A percentile compares a stretch with the other conserved stretches of the same genome.
phyloP scores from a whole-genome alignment of 2,329 filamentous ascomycete species.

The Camptophora hylomeconis region DNA sequence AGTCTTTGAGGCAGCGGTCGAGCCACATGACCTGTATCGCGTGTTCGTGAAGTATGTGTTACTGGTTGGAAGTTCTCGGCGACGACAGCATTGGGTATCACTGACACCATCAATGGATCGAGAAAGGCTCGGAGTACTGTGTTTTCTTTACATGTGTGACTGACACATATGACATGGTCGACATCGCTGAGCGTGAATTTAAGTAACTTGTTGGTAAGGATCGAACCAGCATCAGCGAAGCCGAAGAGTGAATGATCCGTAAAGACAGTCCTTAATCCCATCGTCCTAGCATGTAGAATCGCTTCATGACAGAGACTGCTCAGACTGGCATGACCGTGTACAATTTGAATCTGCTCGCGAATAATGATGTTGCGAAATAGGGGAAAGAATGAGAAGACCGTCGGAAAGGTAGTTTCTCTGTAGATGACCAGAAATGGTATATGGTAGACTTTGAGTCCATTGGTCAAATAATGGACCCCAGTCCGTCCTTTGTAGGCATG shows the following conservation, averaged over 20 bases:
- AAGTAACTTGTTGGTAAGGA: slow-evolving; percentile 89
- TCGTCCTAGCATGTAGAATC: slow-evolving; percentile 85
- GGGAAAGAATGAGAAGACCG: slow-evolving; percentile 96
- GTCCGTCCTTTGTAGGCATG: slow-evolving; percentile 86
- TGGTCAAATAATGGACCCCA: slow-evolving; percentile 88
- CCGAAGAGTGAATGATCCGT: slow-evolving; percentile 96
- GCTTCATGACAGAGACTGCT: slow-evolving; percentile 91
- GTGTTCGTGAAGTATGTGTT: slow-evolving; percentile 34
- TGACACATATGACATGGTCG: slow-evolving; percentile 96
- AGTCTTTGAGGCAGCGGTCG: slow-evolving; percentile 51
- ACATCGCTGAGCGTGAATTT: slow-evolving; percentile 96
- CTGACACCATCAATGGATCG: slow-evolving; percentile 92
- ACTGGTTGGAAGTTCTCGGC: slow-evolving; percentile 86
- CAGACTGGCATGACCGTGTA: slow-evolving; percentile 91
- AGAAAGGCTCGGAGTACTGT: slow-evolving; percentile 88
- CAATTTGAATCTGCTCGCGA: slow-evolving; percentile 87
- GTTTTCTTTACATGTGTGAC: slow-evolving; percentile 98
- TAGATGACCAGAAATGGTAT: slow-evolving; percentile 94
- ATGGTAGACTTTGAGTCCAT: slow-evolving; percentile 96
- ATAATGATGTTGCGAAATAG: slow-evolving; percentile 95
- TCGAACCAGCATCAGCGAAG: slow-evolving; percentile 90
- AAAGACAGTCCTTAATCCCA: slow-evolving; percentile 91
- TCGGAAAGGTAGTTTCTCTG: slow-evolving; percentile 83
- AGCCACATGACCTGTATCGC: slow-evolving; percentile 21
- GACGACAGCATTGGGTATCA: slow-evolving; percentile 94